Base-by-base conservation (phyloP, 768 basidiomycete species). In the Cystofilobasidium capitatum region DNA sequence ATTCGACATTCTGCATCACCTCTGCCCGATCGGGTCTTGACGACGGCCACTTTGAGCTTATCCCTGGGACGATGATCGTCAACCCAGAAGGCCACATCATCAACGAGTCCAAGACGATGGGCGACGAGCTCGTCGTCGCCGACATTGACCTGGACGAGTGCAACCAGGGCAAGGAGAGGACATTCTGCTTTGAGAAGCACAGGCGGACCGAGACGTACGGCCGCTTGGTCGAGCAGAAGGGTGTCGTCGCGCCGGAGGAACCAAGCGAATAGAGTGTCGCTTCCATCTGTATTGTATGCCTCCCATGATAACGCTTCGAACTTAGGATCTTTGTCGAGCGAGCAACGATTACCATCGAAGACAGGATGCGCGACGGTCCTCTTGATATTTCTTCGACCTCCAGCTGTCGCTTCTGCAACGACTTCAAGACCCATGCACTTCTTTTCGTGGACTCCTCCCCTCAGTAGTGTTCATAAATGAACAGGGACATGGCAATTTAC, bases 61-160 rank as follows among this genome's bases (percentile, higher is more conserved):
- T 75, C 42, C 70, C 72, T 3, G 75, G 76, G 22, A 70, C 69
- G 4, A 74, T 75, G 73, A 74, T 76, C 47, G 74, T 76, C 65
- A 71, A 75, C 64, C 75, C 76, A 1, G 72, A 75, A 66, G 76
- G 75, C 29, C 73, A 76, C 59, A 75, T 76, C 57, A 71, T 76
- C 45, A 74, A 73, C 0, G 76, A 76, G 60, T 72, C 73, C 60
- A 73, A 73, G 69, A 76, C 75, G 3, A 71, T 74, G 63, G 74
- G 69, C 2, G 75, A 76, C 60, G 73, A 76, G 70, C 62, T 76
- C 63, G 73, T 75, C 5, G 65, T 74, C 29, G 74, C 73, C 37
- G 70, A 70, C 24, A 75, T 76, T 39, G 73, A 76, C 68, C 65
- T 76, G 61, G 74, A 75, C 64, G 75, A 72, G 13, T 76, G 75